Base-by-base conservation (phyloP, 1,284 basidiomycete genomes). In the Neonothopanus nambi region DNA sequence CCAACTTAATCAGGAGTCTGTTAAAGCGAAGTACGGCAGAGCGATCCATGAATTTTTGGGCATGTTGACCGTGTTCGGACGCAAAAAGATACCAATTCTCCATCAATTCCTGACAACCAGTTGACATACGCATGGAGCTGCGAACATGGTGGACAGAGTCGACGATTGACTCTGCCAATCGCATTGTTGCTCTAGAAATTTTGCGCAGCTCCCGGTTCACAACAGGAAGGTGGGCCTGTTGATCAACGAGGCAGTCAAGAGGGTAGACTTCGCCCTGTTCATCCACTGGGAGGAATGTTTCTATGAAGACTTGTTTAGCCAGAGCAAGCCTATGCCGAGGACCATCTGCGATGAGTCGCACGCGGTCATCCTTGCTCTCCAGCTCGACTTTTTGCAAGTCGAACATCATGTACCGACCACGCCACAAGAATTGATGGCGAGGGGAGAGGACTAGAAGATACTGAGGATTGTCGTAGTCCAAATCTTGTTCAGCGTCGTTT, bases 71-170 rank as follows among this genome's bases (percentile, higher is more conserved):
- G 64, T 96, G 92, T 61, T 95, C 93, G 2, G 95, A 94, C n/a
- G 95, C 95, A 66, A 98, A 99, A 39, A 87, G 77, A 66, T 94
- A 99, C 91, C 96, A 99, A 65, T 93, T 95, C 63, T 96, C 93
- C 54, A 98, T 81, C 37, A 98, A 74, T 59, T 98, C 96, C 67
- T 95, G 91, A 40, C 86, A 87, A 12, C 84, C 87, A 11, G 75
- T 72, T 0, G 84, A 78, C 15, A 81, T 76, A 42, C 76, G 74
- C 38, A 95, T 75, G 1, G 87, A 82, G 18, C 75, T 78, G 20
- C 89, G 85, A 11, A 98, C 91, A 52, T 89, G 82, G 59, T 91
- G 87, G 15, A 94, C 90, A 1, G 95, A 95, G 57, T 91, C 87
- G 40, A 98, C 89, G 63, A 99, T 95, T 15, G 90, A 90, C 69